phyloP scores from a whole-genome alignment of 2,329 filamentous ascomycete species.

The Fusarium sororula region DNA sequence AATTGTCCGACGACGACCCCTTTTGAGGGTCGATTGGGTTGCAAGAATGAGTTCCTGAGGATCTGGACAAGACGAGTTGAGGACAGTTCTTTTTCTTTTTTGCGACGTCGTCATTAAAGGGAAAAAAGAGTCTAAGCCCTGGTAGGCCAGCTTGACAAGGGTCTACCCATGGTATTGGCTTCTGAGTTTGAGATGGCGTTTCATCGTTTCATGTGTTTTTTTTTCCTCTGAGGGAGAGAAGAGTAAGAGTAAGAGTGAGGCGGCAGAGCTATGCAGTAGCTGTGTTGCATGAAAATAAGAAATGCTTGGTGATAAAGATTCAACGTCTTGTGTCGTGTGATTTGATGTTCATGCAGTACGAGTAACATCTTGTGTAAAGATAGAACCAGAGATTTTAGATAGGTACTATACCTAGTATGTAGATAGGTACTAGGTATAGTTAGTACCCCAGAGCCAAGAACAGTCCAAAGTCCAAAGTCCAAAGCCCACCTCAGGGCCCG shows the following conservation, averaged over 20 bases:
- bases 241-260: background rate
- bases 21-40: constrained; percentile 22
- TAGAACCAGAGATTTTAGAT: background rate
- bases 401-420: no score
- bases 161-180: constrained; percentile 19
- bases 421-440: background rate
- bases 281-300: background rate
- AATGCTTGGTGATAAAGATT: background rate
- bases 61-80: background rate
- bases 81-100: background rate
- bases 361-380: background rate
- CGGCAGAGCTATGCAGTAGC: background rate
- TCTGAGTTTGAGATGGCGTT: constrained; percentile 31
- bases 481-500: background rate
- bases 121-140: background rate
- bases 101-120: constrained; percentile 10
- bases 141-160: constrained; percentile 17
- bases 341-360: constrained; percentile 8
- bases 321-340: background rate
- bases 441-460: constrained; percentile 4
- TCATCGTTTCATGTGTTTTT: constrained; percentile 26
- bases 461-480: background rate
- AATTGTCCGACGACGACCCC: constrained; percentile 7
- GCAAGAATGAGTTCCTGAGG: background rate
- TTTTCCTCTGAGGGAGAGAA: background rate